phyloP scores from a whole-genome alignment of 331 rosid genomes.

The Ulmus americana region DNA sequence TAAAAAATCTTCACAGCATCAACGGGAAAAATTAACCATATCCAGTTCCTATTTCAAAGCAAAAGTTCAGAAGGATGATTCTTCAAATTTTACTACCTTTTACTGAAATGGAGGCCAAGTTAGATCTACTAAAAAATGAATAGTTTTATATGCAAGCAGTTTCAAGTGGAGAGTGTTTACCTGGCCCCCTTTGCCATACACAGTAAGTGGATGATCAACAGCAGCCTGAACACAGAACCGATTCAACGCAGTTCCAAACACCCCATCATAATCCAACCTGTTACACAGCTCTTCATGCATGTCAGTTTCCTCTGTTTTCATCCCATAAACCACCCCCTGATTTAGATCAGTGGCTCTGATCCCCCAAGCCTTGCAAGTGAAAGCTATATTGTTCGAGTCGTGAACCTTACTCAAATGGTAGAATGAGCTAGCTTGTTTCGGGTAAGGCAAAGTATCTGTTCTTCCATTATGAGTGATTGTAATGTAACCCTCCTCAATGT shows the following conservation, averaged over 20 bases:
- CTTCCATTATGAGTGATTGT: constrained; percentile 94
- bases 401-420: constrained; percentile 96
- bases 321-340: constrained; percentile 95
- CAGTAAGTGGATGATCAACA: constrained; percentile 92
- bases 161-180: constrained; percentile 30
- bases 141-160: background rate
- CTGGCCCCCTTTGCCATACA: constrained; percentile 99
- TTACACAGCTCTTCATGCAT: constrained; percentile 78
- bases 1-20: no score
- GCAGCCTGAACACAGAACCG: constrained; percentile 99
- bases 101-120: background rate
- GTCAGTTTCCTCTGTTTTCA: constrained; percentile 74
- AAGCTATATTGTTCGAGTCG: constrained; percentile 89
- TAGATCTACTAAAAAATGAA: no score
- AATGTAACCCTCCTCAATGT: constrained; percentile 93
- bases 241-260: constrained; percentile 91
- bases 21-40: no score
- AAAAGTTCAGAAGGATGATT: no score
- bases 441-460: constrained; percentile 87
- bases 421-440: constrained; percentile 96
- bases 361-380: constrained; percentile 99
- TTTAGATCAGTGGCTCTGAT: constrained; percentile 91
- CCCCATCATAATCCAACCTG: constrained; percentile 87
- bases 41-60: no score
- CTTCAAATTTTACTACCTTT: background rate